These are phyloP conservation scores for Venturiaceae sp. DNA, from an alignment of 2,329 filamentous ascomycete genomes.

Conservation along the genomic window DNA sequence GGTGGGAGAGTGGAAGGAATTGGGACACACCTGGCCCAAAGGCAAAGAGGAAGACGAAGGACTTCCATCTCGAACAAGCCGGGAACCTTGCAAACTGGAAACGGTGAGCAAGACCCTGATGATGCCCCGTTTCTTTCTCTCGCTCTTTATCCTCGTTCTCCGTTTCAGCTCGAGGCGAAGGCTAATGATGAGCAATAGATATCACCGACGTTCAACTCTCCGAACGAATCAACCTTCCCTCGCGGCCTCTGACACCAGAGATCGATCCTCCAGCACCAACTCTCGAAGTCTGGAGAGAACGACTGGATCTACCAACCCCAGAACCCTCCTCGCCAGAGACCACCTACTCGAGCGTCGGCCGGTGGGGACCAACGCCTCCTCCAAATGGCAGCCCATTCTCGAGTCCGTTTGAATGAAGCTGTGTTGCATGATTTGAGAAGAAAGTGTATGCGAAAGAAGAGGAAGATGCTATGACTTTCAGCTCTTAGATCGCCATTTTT, in stretches of 20 bases:
- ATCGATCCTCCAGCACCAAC: slow-evolving; percentile 9
- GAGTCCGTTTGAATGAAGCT: neutral
- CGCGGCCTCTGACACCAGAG: slow-evolving; percentile 7
- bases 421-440: neutral
- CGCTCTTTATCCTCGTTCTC: neutral
- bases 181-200: neutral
- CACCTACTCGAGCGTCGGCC: neutral
- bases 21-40: too few species aligned
- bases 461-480: neutral
- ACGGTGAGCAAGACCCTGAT: slow-evolving; percentile 1
- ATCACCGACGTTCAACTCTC: neutral
- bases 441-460: too few species aligned
- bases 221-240: neutral
- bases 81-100: neutral
- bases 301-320: neutral
- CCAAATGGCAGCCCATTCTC: neutral
- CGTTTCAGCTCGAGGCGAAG: neutral
- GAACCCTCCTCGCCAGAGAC: neutral
- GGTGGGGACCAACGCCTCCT: neutral
- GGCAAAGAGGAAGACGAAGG: neutral
- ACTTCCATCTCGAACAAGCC: neutral
- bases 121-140: neutral
- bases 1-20: neutral
- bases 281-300: slow-evolving; percentile 5
- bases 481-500: neutral